Evolutionary conservation across 345 rosid species (phyloP).

Genomic region (Salix viminalis): DNA sequence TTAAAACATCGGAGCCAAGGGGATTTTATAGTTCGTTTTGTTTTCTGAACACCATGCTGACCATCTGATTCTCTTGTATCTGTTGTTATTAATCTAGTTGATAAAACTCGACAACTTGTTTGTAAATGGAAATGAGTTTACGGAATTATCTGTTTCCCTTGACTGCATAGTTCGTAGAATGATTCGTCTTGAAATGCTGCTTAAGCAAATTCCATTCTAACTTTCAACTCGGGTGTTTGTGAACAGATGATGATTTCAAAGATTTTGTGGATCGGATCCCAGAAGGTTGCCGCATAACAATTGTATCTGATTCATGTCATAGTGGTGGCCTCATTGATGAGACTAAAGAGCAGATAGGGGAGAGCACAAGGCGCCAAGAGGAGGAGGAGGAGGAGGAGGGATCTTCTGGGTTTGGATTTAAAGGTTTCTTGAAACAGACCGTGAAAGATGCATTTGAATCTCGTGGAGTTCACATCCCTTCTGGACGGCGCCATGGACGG

Average conservation of each 20-base stretch:
- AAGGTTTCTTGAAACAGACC: conserved; percentile 43
- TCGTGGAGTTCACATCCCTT: conserved; percentile 54
- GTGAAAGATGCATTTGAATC: conserved; percentile 57
- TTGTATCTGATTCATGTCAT: conserved; percentile 91
- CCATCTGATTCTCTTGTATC: background rate
- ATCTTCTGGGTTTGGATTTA: conserved; percentile 38
- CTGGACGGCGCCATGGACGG: conserved; percentile 36
- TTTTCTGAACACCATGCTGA: background rate
- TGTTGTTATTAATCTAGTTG: background rate
- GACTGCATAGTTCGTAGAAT: background rate
- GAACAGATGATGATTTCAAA: conserved; percentile 86
- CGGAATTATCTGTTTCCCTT: background rate
- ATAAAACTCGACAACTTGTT: background rate
- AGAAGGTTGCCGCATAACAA: conserved; percentile 53
- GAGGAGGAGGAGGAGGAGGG: conserved; percentile 32
- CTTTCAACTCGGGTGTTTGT: conserved; percentile 1
- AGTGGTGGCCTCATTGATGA: conserved; percentile 94
- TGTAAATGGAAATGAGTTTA: background rate
- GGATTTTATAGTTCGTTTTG: background rate
- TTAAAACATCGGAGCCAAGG: background rate
- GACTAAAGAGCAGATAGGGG: conserved; percentile 93
- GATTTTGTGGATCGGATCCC: conserved; percentile 72
- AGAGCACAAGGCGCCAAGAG: conserved; percentile 52
- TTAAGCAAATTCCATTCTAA: background rate
- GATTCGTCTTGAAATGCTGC: background rate